These are phyloP conservation scores for Thymus quinquecostatus DNA, from an alignment of 257 asterid species.

Conservation along the genomic window DNA sequence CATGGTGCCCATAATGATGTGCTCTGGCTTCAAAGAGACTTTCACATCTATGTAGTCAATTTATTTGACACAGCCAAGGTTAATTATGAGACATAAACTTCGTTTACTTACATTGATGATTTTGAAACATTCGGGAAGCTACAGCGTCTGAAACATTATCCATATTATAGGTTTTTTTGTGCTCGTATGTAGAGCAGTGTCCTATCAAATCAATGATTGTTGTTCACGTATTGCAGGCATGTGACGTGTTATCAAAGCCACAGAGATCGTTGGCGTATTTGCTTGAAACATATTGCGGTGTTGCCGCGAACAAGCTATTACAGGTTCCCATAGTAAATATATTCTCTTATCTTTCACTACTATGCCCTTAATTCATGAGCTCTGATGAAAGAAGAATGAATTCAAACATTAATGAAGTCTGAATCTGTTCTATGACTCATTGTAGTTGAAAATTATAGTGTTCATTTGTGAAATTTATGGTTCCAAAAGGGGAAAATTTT, in stretches of 20 bases:
- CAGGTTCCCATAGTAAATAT: constrained; percentile 57
- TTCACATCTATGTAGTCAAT: constrained; percentile 90
- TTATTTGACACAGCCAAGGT: constrained; percentile 98
- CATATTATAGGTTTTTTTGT: not conserved
- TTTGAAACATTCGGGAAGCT: constrained; percentile 1
- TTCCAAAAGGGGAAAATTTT: not conserved
- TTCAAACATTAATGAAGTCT: not conserved
- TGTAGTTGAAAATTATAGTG: not conserved
- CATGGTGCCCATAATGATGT: constrained; percentile 98
- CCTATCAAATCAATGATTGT: constrained; percentile 21
- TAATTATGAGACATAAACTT: constrained; percentile 21
- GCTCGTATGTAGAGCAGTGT: constrained; percentile 4
- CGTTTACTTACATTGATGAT: constrained; percentile 9
- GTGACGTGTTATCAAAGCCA: constrained; percentile 81
- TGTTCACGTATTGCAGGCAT: constrained; percentile 62
- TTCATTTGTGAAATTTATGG: constrained; percentile 11
- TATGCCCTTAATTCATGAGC: constrained; percentile 21
- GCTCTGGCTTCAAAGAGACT: constrained; percentile 98
- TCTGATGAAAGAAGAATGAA: constrained; percentile 17
- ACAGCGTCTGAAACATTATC: not conserved
- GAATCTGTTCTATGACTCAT: not conserved
- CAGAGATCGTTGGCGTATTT: constrained; percentile 94
- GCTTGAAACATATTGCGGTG: constrained; percentile 77
- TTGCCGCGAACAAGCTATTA: constrained; percentile 70
- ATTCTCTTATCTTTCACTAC: constrained; percentile 2